Percentiles rank a stretch among this genome's conserved stretches.
Evolutionary conservation across 139 green algal species (phyloP).

Genomic region (Trebouxia sp.): DNA sequence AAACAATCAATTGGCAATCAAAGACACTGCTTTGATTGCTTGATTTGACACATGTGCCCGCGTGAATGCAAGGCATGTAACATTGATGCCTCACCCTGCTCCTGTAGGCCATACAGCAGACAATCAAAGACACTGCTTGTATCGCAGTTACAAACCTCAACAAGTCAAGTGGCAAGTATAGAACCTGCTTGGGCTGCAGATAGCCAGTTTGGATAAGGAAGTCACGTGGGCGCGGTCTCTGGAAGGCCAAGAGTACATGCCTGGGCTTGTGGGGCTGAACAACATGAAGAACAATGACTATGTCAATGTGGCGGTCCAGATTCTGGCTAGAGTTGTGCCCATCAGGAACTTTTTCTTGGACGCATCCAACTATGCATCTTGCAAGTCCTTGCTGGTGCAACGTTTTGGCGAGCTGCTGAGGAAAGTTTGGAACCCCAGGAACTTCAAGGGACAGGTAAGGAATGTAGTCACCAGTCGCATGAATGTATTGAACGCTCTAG

Average conservation of each 20-base stretch:
- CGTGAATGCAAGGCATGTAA: no score
- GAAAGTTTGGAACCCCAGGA: conserved; percentile 95
- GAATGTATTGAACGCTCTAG: background rate
- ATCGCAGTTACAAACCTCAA: no score
- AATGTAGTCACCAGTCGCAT: background rate
- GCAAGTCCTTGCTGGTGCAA: conserved; percentile 68
- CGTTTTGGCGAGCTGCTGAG: conserved; percentile 91
- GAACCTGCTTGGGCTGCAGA: no score
- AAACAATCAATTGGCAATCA: no score
- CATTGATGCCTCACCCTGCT: no score
- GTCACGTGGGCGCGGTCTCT: conserved; percentile 86
- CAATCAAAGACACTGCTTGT: no score
- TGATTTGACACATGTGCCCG: no score
- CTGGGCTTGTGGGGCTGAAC: conserved; percentile 85
- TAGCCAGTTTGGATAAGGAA: conserved; percentile 50
- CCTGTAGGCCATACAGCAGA: no score
- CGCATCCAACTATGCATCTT: conserved; percentile 70
- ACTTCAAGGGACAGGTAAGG: conserved; percentile 93
- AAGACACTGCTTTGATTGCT: no score
- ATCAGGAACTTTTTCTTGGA: conserved; percentile 88
- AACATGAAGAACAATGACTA: conserved; percentile 96
- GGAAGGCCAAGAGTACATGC: conserved; percentile 97
- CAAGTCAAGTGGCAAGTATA: no score
- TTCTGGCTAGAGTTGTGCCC: conserved; percentile 60
- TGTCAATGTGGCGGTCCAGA: conserved; percentile 90